Evolutionary conservation across 495 filamentous ascomycete genomes (phyloP).

Genomic region (Lentithecium fluviatile): DNA sequence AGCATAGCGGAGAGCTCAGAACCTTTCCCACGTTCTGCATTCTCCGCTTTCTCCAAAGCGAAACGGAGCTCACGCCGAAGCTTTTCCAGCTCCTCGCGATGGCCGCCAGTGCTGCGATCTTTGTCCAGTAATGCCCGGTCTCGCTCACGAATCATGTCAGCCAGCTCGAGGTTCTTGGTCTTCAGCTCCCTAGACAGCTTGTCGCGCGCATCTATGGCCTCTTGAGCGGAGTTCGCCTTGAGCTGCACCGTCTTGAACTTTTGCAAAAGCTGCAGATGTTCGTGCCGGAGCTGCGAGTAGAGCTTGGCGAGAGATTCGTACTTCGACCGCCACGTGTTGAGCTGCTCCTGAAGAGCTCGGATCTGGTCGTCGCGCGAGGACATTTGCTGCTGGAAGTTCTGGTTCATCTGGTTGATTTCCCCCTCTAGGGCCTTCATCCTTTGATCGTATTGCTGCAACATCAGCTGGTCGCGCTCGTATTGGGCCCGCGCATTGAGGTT

Average conservation of each 20-base stretch:
- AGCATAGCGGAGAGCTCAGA: conserved; percentile 92
- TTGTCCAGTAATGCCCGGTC: conserved; percentile 93
- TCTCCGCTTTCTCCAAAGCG: conserved; percentile 88
- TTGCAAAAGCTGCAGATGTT: conserved; percentile 90
- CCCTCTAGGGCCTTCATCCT: conserved; percentile 88
- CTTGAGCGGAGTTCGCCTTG: conserved; percentile 93
- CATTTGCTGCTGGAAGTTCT: conserved; percentile 80
- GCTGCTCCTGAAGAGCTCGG: conserved; percentile 83
- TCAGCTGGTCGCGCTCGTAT: conserved; percentile 92
- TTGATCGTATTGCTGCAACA: conserved; percentile 95
- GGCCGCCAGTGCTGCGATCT: conserved; percentile 77
- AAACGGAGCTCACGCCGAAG: conserved; percentile 93
- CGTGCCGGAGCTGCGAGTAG: conserved; percentile 91
- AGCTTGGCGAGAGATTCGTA: conserved; percentile 96
- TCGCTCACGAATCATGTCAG: conserved; percentile 96
- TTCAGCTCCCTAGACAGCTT: conserved; percentile 96
- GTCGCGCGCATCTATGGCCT: conserved; percentile 91
- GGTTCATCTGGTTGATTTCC: conserved; percentile 78
- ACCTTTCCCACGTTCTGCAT: conserved; percentile 87
- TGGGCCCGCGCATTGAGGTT: conserved; percentile 92
- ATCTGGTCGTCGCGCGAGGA: conserved; percentile 93
- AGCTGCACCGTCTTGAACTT: conserved; percentile 95
- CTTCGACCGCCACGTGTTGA: conserved; percentile 95
- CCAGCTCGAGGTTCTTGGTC: conserved; percentile 96
- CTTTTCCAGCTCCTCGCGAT: conserved; percentile 93